Base-by-base conservation (phyloP, 768 basidiomycete genomes). In the Panellus pusillus region DNA sequence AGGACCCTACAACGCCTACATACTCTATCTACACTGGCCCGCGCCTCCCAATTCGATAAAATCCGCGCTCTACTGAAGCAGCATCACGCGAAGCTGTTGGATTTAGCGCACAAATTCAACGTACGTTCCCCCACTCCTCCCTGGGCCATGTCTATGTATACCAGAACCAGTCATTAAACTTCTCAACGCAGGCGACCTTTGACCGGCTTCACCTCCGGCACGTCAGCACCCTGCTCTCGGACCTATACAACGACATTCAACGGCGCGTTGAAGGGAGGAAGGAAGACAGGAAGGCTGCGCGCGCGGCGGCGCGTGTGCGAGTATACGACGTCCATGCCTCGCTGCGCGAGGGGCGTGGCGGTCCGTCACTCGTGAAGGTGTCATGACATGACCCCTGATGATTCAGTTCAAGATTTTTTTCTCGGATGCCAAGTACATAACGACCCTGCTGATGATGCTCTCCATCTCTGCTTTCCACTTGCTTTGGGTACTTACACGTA, bases 31-130 rank as follows among this genome's bases (percentile, higher is more conserved):
- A 9, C 32, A 9, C 32, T 35, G 3, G 32, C 32, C 32, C 32
- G 32, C 14, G 17, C 44, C 29, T 45, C 48, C 41, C 59, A 51
- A 15, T 19, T 57, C 9, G 29, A 44, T 6, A 32, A 36, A 35
- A 9, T 57, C 32, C 52, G 59, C 20, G 36, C 38, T 6, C 19
- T 56, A 15, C 37, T 61, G 17, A 29, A 53, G 20, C 52, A 56
- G 19, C 44, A 61, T 24, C 32, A 43, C 19, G 41, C 55, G 31
- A 61, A 61, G 45, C 42, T 61, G 27, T 43, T 42, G 9, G 59
- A 61, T 44, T 37, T 61, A 13, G 59, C 59, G 8, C 28, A 19
- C 2, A 61, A 61, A 48, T 57, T 61, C 31, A 54, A 61, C 37
- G 59, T 61, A 11, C 6, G 52, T 38, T 4, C 14, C 18, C 17